Conservation (phyloP, 768 basidiomycete genomes). For the Pleurotus djamor region DNA sequence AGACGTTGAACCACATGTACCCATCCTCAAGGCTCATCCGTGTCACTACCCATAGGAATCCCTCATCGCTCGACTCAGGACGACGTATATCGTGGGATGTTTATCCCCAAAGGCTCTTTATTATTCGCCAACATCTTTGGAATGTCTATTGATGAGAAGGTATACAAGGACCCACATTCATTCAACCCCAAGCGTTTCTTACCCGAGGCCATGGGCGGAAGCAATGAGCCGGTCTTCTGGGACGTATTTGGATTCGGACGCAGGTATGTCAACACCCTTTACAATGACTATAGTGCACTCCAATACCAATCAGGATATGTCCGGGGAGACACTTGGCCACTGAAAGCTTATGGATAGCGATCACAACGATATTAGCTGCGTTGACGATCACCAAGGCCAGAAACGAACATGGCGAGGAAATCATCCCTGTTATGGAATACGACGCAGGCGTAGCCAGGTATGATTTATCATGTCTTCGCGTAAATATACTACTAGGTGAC, state of each 20-base stretch:
- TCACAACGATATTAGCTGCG: slow-evolving; percentile 39
- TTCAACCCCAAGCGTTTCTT: slow-evolving; percentile 24
- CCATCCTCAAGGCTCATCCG: slow-evolving; percentile 8
- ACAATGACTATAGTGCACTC: not conserved
- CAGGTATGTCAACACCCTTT: not conserved
- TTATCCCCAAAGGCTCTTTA: slow-evolving; percentile 29
- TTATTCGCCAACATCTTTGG: slow-evolving; percentile 25
- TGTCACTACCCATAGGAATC: slow-evolving; percentile 12
- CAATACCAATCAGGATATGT: not conserved
- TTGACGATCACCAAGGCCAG: slow-evolving; percentile 39
- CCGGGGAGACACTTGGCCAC: slow-evolving; percentile 17
- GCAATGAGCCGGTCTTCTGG: slow-evolving; percentile 19
- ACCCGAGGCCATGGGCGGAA: slow-evolving; percentile 1
- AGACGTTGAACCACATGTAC: slow-evolving; percentile 8
- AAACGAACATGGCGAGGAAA: slow-evolving; percentile 39
- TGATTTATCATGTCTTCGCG: not conserved
- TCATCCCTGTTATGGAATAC: slow-evolving; percentile 11
- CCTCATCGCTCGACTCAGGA: slow-evolving; percentile 24
- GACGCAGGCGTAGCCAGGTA: not conserved
- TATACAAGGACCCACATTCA: slow-evolving; percentile 18
- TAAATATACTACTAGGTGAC: not conserved
- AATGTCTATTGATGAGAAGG: slow-evolving; percentile 20
- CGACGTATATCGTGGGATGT: slow-evolving; percentile 31
- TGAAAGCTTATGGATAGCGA: slow-evolving; percentile 40
- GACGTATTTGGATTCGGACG: slow-evolving; percentile 23